Evolutionary conservation across 306 rosid species (phyloP), one percentile per base, ranked within the genome.

Genomic region (Elaeagnus macrophylla): DNA sequence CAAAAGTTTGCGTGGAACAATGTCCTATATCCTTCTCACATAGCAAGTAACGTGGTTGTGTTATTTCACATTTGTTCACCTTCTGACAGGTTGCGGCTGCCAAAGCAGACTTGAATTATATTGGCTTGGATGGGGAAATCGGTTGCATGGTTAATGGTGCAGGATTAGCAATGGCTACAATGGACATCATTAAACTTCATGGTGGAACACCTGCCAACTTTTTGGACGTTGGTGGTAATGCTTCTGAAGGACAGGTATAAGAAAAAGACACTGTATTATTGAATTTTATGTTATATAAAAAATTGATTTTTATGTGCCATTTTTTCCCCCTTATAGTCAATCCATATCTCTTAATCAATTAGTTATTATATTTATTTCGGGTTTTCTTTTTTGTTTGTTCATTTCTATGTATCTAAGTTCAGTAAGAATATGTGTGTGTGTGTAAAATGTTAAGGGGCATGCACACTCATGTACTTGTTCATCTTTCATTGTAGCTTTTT

Each of bases 131-230:
- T 77, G 99, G 99, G 65, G 99, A 91, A 76, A 91, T 91, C 70
- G 99, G 99, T 53, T 91, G 99, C 82, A 91, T 91, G 99, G 99
- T 91, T 73, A 91, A 91, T 75, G 99, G 99, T 43, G 99, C 96
- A 39, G 99, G 99, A 64, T 74, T 91, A 62, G 96, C 99, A 59
- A 91, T 91, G 99, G 91, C 99, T 62, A 91, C 99, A 10, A 91
- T 91, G 99, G 99, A 91, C 67, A 91, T 91, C 49, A 91, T 91
- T 56, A 91, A 91, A 72, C 71, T 91, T 74, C 96, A 75, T 52
- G 99, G 99, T 19, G 99, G 99, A 68, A 91, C 99, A 62, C 99
- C 99, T 62, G 99, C 99, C 62, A 91, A 91, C 81, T 91, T 91
- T 68, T 79, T 91, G 52, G 99, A 91, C 67, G 96, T 87, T 2